Base-by-base conservation (phyloP, 2,329 filamentous ascomycete genomes). In the Trichophyton schoenleinii region DNA sequence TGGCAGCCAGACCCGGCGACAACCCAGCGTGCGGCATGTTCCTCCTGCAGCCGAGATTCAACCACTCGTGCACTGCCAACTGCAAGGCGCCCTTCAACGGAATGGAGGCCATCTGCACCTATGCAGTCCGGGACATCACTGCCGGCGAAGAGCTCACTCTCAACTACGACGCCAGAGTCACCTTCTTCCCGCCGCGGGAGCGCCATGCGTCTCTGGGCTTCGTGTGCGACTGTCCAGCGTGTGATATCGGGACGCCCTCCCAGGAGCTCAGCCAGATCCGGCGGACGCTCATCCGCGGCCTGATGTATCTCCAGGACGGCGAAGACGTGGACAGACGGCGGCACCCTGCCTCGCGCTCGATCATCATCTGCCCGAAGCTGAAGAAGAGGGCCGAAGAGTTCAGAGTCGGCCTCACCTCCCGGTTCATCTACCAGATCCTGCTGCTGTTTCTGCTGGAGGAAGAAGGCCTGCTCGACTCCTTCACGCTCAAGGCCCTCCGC, bases 11-110 rank as follows among this genome's bases (percentile, higher is more conserved):
- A 22, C n/a, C 2, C 7, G 20, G 20, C 8, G 44, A 48, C 2
- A 3, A 22, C 41, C 55, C 28, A 41, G 55, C 31, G 11, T 15
- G 18, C 31, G 55, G 55, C 20, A n/a, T 58, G 20, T 58, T 41
- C 28, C 25, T 58, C 15, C 55, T 58, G 8, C 55, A 28, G 11
- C 31, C 55, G 31, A 28, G 55, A 38, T 58, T 68, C 18, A 70
- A 71, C 22, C 69, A 71, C 61, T 63, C 66, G 2, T 71, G 69
- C 38, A 42, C 65, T 2, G 66, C 69, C 0, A 71, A 70, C 53
- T 62, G 64, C 8, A 61, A 65, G 18, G 64, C 63, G 13, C 62
- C 60, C 7, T 25, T 69, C 11, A 38, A 31, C 18, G 38, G 46
- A 8, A 36, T 25, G 13, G 15, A 59, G 41, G 28, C 61, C 4